Evolutionary conservation across 2,329 filamentous ascomycete species (phyloP), one percentile per base, ranked within the genome.

Genomic region (Monosporascus cannonballus): DNA sequence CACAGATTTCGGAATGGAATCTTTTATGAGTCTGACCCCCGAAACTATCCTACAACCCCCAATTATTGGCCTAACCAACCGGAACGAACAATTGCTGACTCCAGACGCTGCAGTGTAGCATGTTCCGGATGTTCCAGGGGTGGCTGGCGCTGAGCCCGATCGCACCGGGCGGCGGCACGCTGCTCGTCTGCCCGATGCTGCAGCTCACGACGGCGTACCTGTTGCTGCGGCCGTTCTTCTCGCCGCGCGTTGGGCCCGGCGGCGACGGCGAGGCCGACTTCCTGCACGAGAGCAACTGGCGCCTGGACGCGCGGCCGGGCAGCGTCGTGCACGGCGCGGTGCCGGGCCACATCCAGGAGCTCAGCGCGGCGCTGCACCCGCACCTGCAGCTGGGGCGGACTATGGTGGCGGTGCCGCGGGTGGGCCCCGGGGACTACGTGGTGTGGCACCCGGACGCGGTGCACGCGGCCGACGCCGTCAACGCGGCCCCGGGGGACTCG

Each of bases 51-150:
- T 34, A 14, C 5, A 34, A 14, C 11, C 9, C 30, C 30, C 30
- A 11, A 34, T 34, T 14, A 34, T 9, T 14, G 30, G 30, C 30
- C 9, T 14, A 34, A 34, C 11, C 9, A 34, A 34, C 9, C 30
- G 14, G 30, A 34, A 34, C 9, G 30, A 5, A 34, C 9, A 34
- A 4, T 34, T 34, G 14, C 30, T 34, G 30, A 34, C 30, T 34
- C 4, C 30, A 34, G 30, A 14, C 30, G 30, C 30, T 34, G 30
- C 30, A 34, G 30, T 96, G 90, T 70, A 86, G 80, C 53, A 90
- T 90, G 75, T 91, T 96, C 71, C 80, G 92, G 24, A 87, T 90
- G 78, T 93, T 89, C 69, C 92, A 96, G 71, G 91, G 90, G n/a
- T 96, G 91, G 90, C 71, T 96, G 51, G 80, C 80, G 51, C 85